A percentile compares a stretch with the other conserved stretches of the same genome.
Conservation (phyloP, 2,329 filamentous ascomycete species). For the Cytospora mali region DNA sequence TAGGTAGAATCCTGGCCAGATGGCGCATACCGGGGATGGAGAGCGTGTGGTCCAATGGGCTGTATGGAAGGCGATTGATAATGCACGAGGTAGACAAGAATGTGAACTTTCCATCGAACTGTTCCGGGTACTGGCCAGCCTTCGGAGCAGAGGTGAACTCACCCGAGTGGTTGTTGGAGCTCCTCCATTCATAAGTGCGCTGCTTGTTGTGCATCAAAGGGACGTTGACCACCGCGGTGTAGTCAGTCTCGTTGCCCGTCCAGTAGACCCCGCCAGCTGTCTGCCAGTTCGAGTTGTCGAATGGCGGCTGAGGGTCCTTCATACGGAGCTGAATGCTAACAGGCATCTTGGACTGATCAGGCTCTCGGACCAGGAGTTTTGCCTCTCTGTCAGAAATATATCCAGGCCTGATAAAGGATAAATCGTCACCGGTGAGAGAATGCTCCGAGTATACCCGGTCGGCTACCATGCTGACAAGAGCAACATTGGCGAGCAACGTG, state of each 20-base stretch:
- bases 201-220: conserved; percentile 66
- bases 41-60: conserved; percentile 78
- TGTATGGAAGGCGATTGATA: conserved; percentile 88
- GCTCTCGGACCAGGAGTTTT: conserved; percentile 82
- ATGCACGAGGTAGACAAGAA: conserved; percentile 94
- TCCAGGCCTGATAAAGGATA: conserved; percentile 85
- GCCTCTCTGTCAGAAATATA: conserved; percentile 82
- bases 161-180: conserved; percentile 85
- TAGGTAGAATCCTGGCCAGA: conserved; percentile 72
- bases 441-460: conserved; percentile 80
- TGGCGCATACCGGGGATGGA: conserved; percentile 79
- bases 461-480: conserved; percentile 67
- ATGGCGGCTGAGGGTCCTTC: conserved; percentile 52
- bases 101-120: conserved; percentile 72
- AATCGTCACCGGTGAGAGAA: conserved; percentile 69
- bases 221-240: conserved; percentile 71
- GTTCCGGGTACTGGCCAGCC: conserved; percentile 62
- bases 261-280: conserved; percentile 64
- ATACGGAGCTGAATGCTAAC: conserved; percentile 69
- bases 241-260: conserved; percentile 80
- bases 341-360: conserved; percentile 73
- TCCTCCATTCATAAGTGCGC: conserved; percentile 77
- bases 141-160: conserved; percentile 78
- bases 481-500: conserved; percentile 72
- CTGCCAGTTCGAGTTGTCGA: conserved; percentile 67